Conservation (phyloP, 768 basidiomycete genomes). For the Naganishia randhawae region DNA sequence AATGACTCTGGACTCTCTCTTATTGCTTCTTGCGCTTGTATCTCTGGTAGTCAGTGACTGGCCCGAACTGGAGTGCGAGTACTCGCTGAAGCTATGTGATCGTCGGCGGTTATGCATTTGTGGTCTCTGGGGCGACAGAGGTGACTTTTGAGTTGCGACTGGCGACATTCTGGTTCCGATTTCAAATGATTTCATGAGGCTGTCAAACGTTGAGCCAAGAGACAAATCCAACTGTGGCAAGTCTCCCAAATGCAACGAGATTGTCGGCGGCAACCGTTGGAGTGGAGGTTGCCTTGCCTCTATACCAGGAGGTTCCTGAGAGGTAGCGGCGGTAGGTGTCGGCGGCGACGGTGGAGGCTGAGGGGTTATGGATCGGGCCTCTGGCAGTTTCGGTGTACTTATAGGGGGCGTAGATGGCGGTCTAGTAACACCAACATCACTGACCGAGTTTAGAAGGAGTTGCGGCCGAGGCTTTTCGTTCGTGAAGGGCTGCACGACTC, state of each 20-base stretch:
- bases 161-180: conserved; percentile 12
- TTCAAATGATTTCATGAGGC: conserved; percentile 34
- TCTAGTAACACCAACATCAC: neutral
- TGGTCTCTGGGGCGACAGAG: conserved; percentile 5
- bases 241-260: conserved; percentile 43
- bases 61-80: conserved; percentile 16
- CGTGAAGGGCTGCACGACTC: neutral
- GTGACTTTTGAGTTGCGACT: conserved; percentile 33
- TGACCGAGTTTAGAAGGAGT: neutral
- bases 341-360: conserved; percentile 24
- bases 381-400: conserved; percentile 10
- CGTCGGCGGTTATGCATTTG: conserved; percentile 16
- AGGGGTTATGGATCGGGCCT: conserved; percentile 15
- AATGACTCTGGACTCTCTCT: neutral
- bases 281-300: conserved; percentile 14
- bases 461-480: neutral
- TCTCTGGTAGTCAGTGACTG: conserved; percentile 2
- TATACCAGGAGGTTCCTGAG: conserved; percentile 21
- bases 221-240: conserved; percentile 48
- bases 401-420: neutral
- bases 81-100: conserved; percentile 30
- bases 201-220: conserved; percentile 43
- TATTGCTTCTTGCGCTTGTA: neutral
- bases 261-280: conserved; percentile 34
- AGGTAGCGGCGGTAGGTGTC: neutral